Conservation (phyloP, 306 rosid species). For the Lablab purpureus region DNA sequence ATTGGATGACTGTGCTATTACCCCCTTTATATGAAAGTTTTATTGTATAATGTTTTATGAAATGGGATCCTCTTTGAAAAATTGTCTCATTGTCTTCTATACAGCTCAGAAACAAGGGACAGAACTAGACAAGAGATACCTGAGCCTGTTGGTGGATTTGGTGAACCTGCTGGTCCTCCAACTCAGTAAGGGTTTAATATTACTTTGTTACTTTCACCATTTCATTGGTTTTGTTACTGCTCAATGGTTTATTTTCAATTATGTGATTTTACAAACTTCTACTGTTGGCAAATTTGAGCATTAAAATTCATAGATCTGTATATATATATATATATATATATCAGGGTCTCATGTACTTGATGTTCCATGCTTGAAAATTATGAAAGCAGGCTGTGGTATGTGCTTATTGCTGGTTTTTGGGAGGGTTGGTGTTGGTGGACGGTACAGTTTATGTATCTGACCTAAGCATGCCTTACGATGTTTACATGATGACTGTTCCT, state of each 20-base stretch:
- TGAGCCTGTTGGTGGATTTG: constrained; percentile 53
- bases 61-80: background rate
- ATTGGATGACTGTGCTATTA: background rate
- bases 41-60: background rate
- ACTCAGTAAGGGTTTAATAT: constrained; percentile 55
- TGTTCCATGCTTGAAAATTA: background rate
- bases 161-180: constrained; percentile 54
- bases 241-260: constrained; percentile 14
- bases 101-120: constrained; percentile 62
- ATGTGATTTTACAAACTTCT: background rate
- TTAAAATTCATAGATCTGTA: background rate
- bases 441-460: background rate
- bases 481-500: background rate
- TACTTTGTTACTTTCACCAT: constrained; percentile 6
- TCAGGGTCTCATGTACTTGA: background rate
- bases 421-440: background rate
- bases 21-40: background rate
- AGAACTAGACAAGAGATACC: constrained; percentile 44
- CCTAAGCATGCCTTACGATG: constrained; percentile 17
- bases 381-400: background rate
- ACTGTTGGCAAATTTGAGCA: background rate
- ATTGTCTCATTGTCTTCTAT: constrained; percentile 27
- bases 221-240: background rate
- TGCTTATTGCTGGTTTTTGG: background rate
- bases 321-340: too few species aligned